phyloP scores from a whole-genome alignment of 2,329 filamentous ascomycete genomes.

The Fusarium duplospermum region DNA sequence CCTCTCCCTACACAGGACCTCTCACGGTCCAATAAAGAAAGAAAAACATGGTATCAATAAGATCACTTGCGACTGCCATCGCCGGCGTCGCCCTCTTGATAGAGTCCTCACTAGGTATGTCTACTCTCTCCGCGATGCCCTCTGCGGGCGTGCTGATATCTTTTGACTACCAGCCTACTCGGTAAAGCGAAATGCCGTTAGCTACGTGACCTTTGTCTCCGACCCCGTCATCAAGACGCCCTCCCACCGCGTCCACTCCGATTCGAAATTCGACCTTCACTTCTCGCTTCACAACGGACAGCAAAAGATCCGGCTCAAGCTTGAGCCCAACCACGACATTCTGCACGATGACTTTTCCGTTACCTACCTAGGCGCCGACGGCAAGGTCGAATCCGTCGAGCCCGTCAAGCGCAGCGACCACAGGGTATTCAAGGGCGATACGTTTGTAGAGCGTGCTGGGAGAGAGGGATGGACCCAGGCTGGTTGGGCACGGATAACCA shows the following conservation, averaged over 20 bases:
- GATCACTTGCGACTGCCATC: slow-evolving; percentile 47
- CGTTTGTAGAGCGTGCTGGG: slow-evolving; percentile 74
- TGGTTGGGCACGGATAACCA: slow-evolving; percentile 87
- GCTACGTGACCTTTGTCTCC: slow-evolving; percentile 77
- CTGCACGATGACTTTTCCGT: slow-evolving; percentile 81
- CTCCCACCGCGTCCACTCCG: slow-evolving; percentile 80
- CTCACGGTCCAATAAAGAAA: slow-evolving; percentile 25
- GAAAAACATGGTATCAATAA: slow-evolving; percentile 49
- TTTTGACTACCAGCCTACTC: slow-evolving; percentile 69
- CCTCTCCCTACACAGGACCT: slow-evolving; percentile 30
- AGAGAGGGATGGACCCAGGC: slow-evolving; percentile 78
- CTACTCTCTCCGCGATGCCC: neutral
- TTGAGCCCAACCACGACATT: slow-evolving; percentile 93
- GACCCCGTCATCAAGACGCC: slow-evolving; percentile 82
- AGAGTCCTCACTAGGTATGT: slow-evolving; percentile 49
- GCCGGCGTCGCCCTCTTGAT: slow-evolving; percentile 47
- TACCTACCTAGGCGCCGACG: slow-evolving; percentile 78
- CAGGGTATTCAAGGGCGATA: slow-evolving; percentile 84
- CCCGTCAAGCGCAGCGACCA: slow-evolving; percentile 78
- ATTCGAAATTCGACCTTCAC: slow-evolving; percentile 85
- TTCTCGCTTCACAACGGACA: slow-evolving; percentile 78
- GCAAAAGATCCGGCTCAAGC: slow-evolving; percentile 79
- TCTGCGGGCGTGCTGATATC: slow-evolving; percentile 32
- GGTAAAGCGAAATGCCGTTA: slow-evolving; percentile 79
- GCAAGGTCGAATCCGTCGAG: slow-evolving; percentile 74